Evolutionary conservation across 2,329 filamentous ascomycete genomes (phyloP), one percentile per base, ranked within the genome.

Genomic region (Diaporthe citriasiana): DNA sequence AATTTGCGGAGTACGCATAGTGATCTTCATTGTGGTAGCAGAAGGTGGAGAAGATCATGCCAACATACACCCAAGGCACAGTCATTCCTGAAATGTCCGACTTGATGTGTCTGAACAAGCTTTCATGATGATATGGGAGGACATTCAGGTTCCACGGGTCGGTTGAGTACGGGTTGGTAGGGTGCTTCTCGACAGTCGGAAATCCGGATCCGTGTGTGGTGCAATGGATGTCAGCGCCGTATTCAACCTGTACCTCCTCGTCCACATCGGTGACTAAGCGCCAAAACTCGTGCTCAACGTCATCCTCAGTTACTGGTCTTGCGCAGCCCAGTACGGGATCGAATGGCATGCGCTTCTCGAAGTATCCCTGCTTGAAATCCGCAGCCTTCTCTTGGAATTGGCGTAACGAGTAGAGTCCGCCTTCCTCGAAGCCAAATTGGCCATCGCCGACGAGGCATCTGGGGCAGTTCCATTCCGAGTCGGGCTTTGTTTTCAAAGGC

Each of bases 1-100:
- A 99, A 78, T 99, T 99, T 70, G 97, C 94, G 0, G 97, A 99
- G 81, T 98, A 99, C 2, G 97, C 93, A 81, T 98, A 98, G 81
- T 99, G 97, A 80, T 99, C 97, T 80, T 99, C 97, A 77, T 98
- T 98, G 82, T 99, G 97, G 97, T 97, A 99, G 83, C 97, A 99
- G 81, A 99, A 99, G 0, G 97, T 98, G 0, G 97, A 99, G 82
- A 99, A 99, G 51, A 97, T 97, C 97, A 99, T 99, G 76, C 97
- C 97, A 5, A 99, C 97, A 81, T 99, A 99, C 4, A 99, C 91
- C 97, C 97, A 99, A 0, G 97, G 97, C 10, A 99, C 96, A 0
- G 97, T 99, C 97, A 99, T 99, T 50, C 97, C 97, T 2, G 97
- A 98, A 70, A 99, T 97, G 80, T 99, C 97, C 0, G 96, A 95